These are phyloP conservation scores for Lentinula boryana DNA, from an alignment of 768 basidiomycete species.

Conservation along the genomic window DNA sequence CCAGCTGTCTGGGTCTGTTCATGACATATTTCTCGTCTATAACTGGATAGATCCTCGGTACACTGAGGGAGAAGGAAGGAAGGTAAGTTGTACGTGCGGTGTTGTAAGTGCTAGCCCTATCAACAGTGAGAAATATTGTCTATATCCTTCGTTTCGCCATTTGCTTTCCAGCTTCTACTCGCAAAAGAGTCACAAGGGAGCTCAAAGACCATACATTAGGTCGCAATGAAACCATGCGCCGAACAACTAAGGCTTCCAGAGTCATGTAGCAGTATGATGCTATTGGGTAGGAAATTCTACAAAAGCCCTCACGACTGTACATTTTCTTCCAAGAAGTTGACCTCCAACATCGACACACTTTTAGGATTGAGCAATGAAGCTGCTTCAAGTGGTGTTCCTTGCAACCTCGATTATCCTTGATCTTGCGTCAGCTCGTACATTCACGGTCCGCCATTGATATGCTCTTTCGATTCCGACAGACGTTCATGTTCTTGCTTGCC, in stretches of 20 bases:
- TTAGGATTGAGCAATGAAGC: neutral
- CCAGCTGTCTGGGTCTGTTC: no score
- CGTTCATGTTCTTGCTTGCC: neutral
- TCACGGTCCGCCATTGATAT: neutral
- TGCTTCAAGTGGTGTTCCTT: neutral
- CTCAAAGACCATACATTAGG: neutral
- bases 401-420: neutral
- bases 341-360: neutral
- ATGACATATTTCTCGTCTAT: no score
- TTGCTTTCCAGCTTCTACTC: neutral
- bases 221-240: neutral
- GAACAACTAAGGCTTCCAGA: neutral
- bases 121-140: neutral
- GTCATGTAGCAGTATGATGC: neutral
- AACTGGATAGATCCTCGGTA: no score
- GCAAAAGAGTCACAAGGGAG: neutral
- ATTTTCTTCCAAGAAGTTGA: neutral
- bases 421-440: neutral
- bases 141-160: neutral
- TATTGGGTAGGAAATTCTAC: neutral
- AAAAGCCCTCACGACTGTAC: neutral
- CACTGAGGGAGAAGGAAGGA: no score
- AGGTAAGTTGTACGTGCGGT: no score
- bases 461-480: neutral
- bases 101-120: no score